Conservation (phyloP, 345 rosid species). For the Sisymbrium altissimum region DNA sequence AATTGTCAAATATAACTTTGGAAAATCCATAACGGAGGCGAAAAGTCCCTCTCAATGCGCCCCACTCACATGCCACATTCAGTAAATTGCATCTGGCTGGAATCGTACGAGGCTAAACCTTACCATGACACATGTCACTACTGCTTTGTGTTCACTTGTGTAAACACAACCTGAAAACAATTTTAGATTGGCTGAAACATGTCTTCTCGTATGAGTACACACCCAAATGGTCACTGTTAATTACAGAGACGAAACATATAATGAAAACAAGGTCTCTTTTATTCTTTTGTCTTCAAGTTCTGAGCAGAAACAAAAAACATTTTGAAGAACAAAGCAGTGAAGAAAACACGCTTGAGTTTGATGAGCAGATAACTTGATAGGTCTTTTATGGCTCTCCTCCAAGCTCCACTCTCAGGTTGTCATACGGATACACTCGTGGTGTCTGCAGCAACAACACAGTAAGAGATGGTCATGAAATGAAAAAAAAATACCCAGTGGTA, state of each 20-base stretch:
- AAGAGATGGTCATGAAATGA: background rate
- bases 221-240: conserved; percentile 21
- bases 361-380: background rate
- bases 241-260: conserved; percentile 20
- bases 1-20: background rate
- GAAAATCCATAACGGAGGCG: background rate
- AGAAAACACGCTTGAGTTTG: background rate
- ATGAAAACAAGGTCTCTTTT: background rate
- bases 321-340: conserved; percentile 13
- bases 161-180: background rate
- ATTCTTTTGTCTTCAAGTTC: conserved; percentile 26
- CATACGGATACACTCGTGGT: conserved; percentile 89
- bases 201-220: conserved; percentile 18
- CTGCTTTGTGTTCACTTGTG: background rate
- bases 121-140: background rate
- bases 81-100: background rate
- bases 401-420: conserved; percentile 93
- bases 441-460: conserved; percentile 49
- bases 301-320: conserved; percentile 1
- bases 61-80: background rate
- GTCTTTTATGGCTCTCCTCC: conserved; percentile 75
- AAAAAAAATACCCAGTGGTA: background rate
- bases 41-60: conserved; percentile 1
- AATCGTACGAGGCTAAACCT: conserved; percentile 13
- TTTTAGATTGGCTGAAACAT: conserved; percentile 1